Evolutionary conservation across 2,329 filamentous ascomycete species (phyloP), one percentile per base, ranked within the genome.

Genomic region (Aschersonia sp.): DNA sequence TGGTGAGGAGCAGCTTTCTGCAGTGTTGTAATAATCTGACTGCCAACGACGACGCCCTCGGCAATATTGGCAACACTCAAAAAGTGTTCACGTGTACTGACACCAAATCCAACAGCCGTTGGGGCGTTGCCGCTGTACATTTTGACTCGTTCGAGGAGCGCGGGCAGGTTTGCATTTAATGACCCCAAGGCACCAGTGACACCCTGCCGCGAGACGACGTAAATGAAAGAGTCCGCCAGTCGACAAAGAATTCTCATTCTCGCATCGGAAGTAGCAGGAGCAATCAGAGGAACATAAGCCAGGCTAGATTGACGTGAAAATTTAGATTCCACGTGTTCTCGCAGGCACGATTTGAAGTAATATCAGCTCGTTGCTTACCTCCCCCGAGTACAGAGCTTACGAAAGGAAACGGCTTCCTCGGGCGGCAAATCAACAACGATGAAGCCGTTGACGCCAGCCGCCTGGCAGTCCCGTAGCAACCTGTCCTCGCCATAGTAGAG

Each of bases 141-240:
- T 71, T 95, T 92, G 30, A 98, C 92, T 40, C 87, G 81, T 49
- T 78, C 77, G 50, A 98, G 72, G 40, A 98, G 77, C 46, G 85
- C 81, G 10, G 89, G 88, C 35, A 98, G 77, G 50, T 84, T 82
- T 43, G 82, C 74, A 65, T 87, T 95, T 59, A 98, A 70, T 30
- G 80, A 81, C 35, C 89, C 89, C 1, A 82, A 83, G 10, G 89
- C 92, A 57, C 92, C 92, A 7, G 92, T 98, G 49, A 97, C 91
- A 57, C 92, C 92, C 84, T 95, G 94, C 57, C 91, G 78, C 30
- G 91, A 97, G 48, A 98, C 92, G 52, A 98, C 89, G 64, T 98
- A 98, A 68, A 98, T 94, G 72, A 97, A 98, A 3, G 89, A 96
- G 68, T 97, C 91, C 60, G 92, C 92, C 53, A 98, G 91, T 64